These are phyloP conservation scores for Escovopsis sp. DNA, from an alignment of 2,329 filamentous ascomycete genomes.

Conservation along the genomic window DNA sequence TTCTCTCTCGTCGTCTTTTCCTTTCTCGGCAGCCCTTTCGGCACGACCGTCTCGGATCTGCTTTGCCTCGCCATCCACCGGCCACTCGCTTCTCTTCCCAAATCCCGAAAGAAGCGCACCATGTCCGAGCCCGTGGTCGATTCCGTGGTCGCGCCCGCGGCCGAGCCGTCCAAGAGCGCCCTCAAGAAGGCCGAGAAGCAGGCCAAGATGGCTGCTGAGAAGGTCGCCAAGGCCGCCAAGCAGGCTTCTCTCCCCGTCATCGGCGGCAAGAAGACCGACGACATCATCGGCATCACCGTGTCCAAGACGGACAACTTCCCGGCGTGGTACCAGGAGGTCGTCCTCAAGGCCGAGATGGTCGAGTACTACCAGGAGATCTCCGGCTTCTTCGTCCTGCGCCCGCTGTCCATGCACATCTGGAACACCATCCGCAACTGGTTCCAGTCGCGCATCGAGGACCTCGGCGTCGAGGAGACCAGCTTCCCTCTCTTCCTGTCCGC, in stretches of 20 bases:
- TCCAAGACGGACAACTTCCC: constrained; percentile 77
- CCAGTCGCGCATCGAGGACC: constrained; percentile 62
- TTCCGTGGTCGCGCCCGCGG: constrained; percentile 17
- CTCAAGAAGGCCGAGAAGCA: constrained; percentile 53
- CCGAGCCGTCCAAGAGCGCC: constrained; percentile 42
- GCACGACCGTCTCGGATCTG: constrained; percentile 1
- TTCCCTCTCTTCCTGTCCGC: constrained; percentile 93
- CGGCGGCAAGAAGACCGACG: constrained; percentile 45
- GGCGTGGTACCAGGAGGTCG: constrained; percentile 94
- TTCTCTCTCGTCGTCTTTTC: neutral
- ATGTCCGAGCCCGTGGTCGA: neutral
- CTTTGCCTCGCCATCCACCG: too few relatives aligned
- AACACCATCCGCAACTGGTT: constrained; percentile 53
- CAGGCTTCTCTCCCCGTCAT: constrained; percentile 34
- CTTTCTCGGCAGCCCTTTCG: constrained; percentile 2
- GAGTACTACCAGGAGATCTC: constrained; percentile 92
- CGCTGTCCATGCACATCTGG: constrained; percentile 53
- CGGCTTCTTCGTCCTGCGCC: constrained; percentile 90
- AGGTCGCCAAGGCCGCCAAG: constrained; percentile 48
- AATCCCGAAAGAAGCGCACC: neutral
- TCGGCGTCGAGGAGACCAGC: constrained; percentile 90
- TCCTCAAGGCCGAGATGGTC: constrained; percentile 93
- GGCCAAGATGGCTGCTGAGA: constrained; percentile 44
- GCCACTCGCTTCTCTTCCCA: neutral
- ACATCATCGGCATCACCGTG: constrained; percentile 78